Base-by-base conservation (phyloP, 345 rosid species). In the Eucalyptus caleyi region DNA sequence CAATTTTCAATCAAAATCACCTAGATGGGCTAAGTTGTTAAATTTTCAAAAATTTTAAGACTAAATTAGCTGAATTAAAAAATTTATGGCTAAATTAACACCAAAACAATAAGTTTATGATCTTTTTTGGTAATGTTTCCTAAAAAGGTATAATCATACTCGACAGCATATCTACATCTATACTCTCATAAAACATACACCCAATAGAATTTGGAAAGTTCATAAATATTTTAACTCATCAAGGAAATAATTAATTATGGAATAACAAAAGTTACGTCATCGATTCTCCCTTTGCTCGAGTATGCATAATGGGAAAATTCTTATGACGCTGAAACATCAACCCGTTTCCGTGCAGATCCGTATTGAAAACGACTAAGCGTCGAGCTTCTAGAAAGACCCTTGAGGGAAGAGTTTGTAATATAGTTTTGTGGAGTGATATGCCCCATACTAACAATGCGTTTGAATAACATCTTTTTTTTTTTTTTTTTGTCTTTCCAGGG, bases 1-100 rank as follows among this genome's bases (percentile, higher is more conserved):
- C 62, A 56, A 24, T 56, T 56, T 56, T 9, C 1, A 4, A 0
- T 23, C 2, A 56, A 56, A 56, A 23, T 56, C 3, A 0, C 3
- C 0, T 10, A 0, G 62, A 56, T 23, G 30, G 6, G 2, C 1
- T 23, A 0, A 56, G 2, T 56, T 56, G 30, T 23, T 9, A 56
- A 2, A 56, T 56, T 56, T 56, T 56, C 12, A 56, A 10, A 56
- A 56, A 56, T 0, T 10, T 56, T 56, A 56, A 0, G 9, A 56
- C 30, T 56, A 24, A 56, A 56, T 56, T 56, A 24, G 6, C 27
- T 56, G 0, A 56, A 9, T 56, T 56, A 56, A 9, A 56, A 23
- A 0, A 0, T 23, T 56, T 56, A 56, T 56, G 26, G 6, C 1
- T 23, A 24, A 56, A 56, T 56, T 56, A 21, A 0, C 12, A 56